These are phyloP conservation scores for Emericellopsis cladophorae DNA, from an alignment of 2,329 filamentous ascomycete species.

Conservation along the genomic window DNA sequence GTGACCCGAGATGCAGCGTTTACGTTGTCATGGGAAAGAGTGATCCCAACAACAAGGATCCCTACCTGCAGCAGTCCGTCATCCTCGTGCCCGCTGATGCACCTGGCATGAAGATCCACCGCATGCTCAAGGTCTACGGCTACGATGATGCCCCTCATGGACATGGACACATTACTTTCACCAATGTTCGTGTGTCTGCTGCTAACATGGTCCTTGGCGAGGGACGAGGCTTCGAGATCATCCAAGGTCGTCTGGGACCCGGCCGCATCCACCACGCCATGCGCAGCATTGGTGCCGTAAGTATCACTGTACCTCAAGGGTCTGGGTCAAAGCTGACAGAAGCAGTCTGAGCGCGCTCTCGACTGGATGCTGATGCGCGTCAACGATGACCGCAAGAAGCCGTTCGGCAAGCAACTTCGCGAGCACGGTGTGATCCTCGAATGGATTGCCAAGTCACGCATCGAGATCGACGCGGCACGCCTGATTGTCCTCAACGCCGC, in stretches of 20 bases:
- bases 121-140: slow-evolving; percentile 89
- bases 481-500: slow-evolving; percentile 89
- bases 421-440: slow-evolving; percentile 92
- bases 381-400: slow-evolving; percentile 82
- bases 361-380: slow-evolving; percentile 92
- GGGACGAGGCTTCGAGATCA: slow-evolving; percentile 93
- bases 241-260: slow-evolving; percentile 89
- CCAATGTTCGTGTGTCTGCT: slow-evolving; percentile 77
- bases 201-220: slow-evolving; percentile 82
- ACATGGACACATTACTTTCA: slow-evolving; percentile 84
- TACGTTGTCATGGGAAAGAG: slow-evolving; percentile 97
- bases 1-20: slow-evolving; percentile 81
- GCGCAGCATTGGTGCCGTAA: slow-evolving; percentile 76
- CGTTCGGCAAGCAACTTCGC: slow-evolving; percentile 77
- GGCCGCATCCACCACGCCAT: slow-evolving; percentile 97
- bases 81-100: slow-evolving; percentile 72
- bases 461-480: slow-evolving; percentile 88
- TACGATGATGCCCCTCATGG: slow-evolving; percentile 98
- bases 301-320: slow-evolving; percentile 10
- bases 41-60: slow-evolving; percentile 59
- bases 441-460: slow-evolving; percentile 81
- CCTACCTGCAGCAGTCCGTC: slow-evolving; percentile 87
- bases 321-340: neutral
- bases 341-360: slow-evolving; percentile 68
- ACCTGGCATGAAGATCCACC: slow-evolving; percentile 80